phyloP scores from a whole-genome alignment of 73 alveolate genomes.

The Paramecium tetraurelia region DNA sequence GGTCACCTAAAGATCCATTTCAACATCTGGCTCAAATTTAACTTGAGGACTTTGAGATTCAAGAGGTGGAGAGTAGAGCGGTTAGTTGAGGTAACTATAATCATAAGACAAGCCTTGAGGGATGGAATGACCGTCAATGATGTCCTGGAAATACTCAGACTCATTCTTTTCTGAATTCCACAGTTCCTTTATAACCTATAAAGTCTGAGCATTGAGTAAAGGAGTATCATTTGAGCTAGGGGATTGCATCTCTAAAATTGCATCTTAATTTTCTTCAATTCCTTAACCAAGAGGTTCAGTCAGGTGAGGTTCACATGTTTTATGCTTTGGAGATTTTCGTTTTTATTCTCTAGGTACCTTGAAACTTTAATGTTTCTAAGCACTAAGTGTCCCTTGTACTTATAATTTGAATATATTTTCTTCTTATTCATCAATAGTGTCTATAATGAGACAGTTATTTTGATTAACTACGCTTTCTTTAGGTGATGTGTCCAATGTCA shows the following conservation, averaged over 20 bases:
- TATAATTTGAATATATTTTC: background rate
- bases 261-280: background rate
- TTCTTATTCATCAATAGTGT: background rate
- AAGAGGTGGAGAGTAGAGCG: background rate
- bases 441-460: background rate
- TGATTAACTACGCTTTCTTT: background rate
- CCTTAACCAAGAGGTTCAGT: background rate
- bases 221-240: constrained; percentile 36
- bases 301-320: background rate
- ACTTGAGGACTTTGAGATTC: background rate
- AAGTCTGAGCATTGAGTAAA: background rate
- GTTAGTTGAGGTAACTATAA: background rate
- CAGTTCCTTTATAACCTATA: background rate
- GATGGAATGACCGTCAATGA: background rate
- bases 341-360: background rate
- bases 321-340: background rate
- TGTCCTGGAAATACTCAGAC: background rate
- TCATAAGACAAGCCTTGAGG: background rate
- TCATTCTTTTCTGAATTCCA: constrained; percentile 31
- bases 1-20: constrained; percentile 14
- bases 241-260: background rate
- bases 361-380: constrained; percentile 35
- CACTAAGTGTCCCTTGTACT: background rate
- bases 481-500: constrained; percentile 48
- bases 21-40: constrained; percentile 9